Evolutionary conservation across 345 rosid genomes (phyloP).

Genomic region (Eutrema yunnanense): DNA sequence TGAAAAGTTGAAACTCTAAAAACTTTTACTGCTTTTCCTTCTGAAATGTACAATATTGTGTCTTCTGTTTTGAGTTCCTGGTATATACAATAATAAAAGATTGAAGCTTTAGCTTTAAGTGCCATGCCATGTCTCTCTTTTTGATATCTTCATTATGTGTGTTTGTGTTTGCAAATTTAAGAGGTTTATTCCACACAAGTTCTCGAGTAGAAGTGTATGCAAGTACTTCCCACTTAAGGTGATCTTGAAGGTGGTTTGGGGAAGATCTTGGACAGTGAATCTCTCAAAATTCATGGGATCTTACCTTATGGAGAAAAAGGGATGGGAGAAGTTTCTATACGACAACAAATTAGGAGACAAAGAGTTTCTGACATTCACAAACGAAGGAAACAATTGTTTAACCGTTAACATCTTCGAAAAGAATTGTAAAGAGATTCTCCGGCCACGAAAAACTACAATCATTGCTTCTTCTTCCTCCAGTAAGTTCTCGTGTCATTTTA

Average conservation of each 20-base stretch:
- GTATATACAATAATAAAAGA: too few species aligned
- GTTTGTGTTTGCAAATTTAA: neutral
- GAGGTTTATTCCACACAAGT: neutral
- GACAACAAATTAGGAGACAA: neutral
- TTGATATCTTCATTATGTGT: neutral
- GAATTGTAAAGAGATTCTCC: neutral
- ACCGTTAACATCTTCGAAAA: neutral
- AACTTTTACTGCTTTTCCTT: neutral
- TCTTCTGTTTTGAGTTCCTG: neutral
- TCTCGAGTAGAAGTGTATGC: neutral
- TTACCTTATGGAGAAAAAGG: neutral
- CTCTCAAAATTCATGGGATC: neutral
- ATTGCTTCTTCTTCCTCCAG: neutral
- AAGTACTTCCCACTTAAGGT: neutral
- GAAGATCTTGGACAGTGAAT: neutral
- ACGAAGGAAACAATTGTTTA: neutral
- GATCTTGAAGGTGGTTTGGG: neutral
- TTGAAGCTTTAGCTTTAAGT: neutral
- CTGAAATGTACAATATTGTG: neutral
- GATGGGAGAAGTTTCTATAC: conserved; percentile 1
- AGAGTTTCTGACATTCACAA: conserved; percentile 5
- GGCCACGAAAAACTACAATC: neutral
- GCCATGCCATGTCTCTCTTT: neutral
- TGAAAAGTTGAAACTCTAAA: neutral
- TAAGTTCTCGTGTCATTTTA: neutral